A percentile compares a stretch with the other conserved stretches of the same genome.
These are phyloP conservation scores for Nemophila menziesii DNA, from an alignment of 257 asterid species.

Conservation along the genomic window DNA sequence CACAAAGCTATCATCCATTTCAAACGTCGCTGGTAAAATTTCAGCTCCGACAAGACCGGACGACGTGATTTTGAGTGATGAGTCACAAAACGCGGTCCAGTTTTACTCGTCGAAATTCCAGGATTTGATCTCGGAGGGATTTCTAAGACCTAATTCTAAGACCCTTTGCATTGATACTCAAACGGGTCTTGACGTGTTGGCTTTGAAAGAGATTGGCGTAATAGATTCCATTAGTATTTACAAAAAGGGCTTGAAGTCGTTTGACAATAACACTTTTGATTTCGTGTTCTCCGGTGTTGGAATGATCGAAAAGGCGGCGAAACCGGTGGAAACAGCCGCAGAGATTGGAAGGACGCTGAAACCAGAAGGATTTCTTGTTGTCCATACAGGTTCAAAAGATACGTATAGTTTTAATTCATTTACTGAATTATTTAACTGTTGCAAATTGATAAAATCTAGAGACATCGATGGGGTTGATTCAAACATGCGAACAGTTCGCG, in stretches of 20 bases:
- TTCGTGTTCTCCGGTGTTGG: slow-evolving; percentile 50
- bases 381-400: slow-evolving; percentile 38
- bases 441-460: slow-evolving; percentile 38
- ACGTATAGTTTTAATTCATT: slow-evolving; percentile 45
- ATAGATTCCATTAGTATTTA: slow-evolving; percentile 9
- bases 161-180: slow-evolving; percentile 17
- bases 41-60: slow-evolving; percentile 7
- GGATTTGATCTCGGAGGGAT: slow-evolving; percentile 22
- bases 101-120: slow-evolving; percentile 19
- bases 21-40: background rate
- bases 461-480: slow-evolving; percentile 30
- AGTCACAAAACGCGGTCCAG: slow-evolving; percentile 28
- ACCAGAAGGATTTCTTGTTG: slow-evolving; percentile 50
- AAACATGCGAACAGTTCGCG: background rate
- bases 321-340: slow-evolving; percentile 33
- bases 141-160: slow-evolving; percentile 14
- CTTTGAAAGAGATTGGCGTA: slow-evolving; percentile 13
- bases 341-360: slow-evolving; percentile 47
- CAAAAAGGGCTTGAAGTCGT: slow-evolving; percentile 11
- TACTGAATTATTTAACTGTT: slow-evolving; percentile 34
- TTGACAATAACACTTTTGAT: slow-evolving; percentile 26
- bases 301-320: slow-evolving; percentile 38
- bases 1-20: background rate
- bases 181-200: slow-evolving; percentile 7
- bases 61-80: slow-evolving; percentile 36